Evolutionary conservation across 768 basidiomycete species (phyloP).

Genomic region (Cyclocybe cylindracea): DNA sequence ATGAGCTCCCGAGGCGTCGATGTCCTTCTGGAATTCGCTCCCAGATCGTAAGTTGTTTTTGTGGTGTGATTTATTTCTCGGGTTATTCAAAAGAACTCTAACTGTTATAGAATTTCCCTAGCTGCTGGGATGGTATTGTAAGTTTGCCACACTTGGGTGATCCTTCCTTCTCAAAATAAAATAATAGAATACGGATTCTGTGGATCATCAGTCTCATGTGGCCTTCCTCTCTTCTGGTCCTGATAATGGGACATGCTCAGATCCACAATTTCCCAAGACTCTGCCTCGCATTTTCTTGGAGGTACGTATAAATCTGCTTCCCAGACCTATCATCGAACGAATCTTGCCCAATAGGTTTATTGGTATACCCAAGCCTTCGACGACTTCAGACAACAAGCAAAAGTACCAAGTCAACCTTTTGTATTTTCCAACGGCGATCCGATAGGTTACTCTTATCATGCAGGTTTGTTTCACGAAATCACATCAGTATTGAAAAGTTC

Average conservation of each 20-base stretch:
- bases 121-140: conserved; percentile 39
- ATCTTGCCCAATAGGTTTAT: conserved; percentile 34
- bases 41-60: conserved; percentile 28
- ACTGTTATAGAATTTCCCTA: conserved; percentile 24
- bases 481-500: neutral
- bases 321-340: neutral
- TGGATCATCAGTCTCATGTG: conserved; percentile 41
- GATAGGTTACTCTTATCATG: conserved; percentile 53
- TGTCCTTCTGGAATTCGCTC: conserved; percentile 39
- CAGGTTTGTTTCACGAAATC: conserved; percentile 5
- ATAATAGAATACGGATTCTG: conserved; percentile 37
- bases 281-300: conserved; percentile 46
- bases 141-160: neutral
- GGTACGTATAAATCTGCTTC: conserved; percentile 14
- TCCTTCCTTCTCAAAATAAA: conserved; percentile 2
- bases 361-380: conserved; percentile 39
- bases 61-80: neutral
- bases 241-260: conserved; percentile 39
- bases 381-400: conserved; percentile 32
- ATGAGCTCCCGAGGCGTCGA: conserved; percentile 28
- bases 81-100: neutral
- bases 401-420: conserved; percentile 44
- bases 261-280: conserved; percentile 35
- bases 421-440: conserved; percentile 57
- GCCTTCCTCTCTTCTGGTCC: conserved; percentile 40